A percentile compares a stretch with the other conserved stretches of the same genome.
Evolutionary conservation across 108 stramenopile genomes (phyloP).

Genomic region (Skeletonema potamos): DNA sequence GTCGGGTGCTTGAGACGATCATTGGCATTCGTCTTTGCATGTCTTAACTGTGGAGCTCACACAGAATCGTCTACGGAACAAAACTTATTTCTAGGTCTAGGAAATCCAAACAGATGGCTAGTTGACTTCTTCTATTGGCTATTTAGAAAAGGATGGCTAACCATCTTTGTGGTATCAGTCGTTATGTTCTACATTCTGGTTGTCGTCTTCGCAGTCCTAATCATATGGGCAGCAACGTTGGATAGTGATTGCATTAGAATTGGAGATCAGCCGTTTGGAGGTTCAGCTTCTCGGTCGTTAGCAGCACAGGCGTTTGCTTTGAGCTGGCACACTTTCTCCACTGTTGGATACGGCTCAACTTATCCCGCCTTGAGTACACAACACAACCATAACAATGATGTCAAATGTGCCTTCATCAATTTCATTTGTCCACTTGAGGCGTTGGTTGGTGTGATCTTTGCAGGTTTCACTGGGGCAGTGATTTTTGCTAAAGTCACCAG

Average conservation of each 20-base stretch:
- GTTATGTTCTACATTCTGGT: conserved; percentile 26
- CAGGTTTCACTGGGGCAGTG: conserved; percentile 65
- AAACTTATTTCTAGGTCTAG: neutral
- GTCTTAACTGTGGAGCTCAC: conserved; percentile 31
- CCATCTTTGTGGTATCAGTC: conserved; percentile 11
- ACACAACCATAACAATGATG: conserved; percentile 25
- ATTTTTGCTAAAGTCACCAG: conserved; percentile 77
- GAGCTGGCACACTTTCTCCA: conserved; percentile 55
- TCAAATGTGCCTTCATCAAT: conserved; percentile 48
- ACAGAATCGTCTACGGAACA: conserved; percentile 23
- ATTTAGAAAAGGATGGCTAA: conserved; percentile 35
- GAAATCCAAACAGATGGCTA: conserved; percentile 29
- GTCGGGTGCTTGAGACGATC: neutral
- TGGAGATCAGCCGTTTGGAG: conserved; percentile 7
- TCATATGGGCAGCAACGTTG: conserved; percentile 20
- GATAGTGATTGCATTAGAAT: conserved; percentile 33
- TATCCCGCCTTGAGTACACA: conserved; percentile 36
- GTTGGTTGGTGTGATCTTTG: conserved; percentile 67
- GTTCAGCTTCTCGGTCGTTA: conserved; percentile 10
- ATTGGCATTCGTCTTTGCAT: conserved; percentile 4
- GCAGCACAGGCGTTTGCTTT: conserved; percentile 45
- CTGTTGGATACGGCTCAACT: conserved; percentile 48
- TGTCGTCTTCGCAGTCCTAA: conserved; percentile 21
- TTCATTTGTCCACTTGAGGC: conserved; percentile 60
- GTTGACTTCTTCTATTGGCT: conserved; percentile 42